Conservation (phyloP, 1,284 basidiomycete genomes). For the Rugosomyces carneus region DNA sequence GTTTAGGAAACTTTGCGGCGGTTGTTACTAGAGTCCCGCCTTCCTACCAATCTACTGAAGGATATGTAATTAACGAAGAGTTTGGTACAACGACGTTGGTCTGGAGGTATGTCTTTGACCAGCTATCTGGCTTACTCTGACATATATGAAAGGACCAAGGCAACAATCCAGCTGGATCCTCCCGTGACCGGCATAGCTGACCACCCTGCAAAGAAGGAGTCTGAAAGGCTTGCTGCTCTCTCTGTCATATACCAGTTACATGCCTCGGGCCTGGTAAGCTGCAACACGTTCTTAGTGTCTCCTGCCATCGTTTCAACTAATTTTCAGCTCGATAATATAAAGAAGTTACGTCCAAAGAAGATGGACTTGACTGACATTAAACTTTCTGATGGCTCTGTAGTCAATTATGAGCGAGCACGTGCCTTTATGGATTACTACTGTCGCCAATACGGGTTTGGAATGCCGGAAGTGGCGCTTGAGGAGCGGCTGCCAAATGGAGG, state of each 20-base stretch:
- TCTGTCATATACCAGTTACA: conserved; percentile 69
- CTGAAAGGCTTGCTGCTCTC: conserved; percentile 72
- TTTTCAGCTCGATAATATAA: conserved; percentile 27
- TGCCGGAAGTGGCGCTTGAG: conserved; percentile 69
- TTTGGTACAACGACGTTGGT: conserved; percentile 17
- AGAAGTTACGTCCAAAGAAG: conserved; percentile 24
- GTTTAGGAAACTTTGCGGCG: conserved; percentile 33
- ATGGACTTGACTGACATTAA: conserved; percentile 23
- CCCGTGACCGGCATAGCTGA: conserved; percentile 59
- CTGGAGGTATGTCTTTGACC: conserved; percentile 29
- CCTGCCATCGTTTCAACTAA: conserved; percentile 1
- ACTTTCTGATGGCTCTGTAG: conserved; percentile 62
- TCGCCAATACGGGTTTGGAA: conserved; percentile 72
- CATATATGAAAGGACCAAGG: conserved; percentile 36
- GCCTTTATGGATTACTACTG: conserved; percentile 97
- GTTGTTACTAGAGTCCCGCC: conserved; percentile 25
- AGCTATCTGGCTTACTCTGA: not conserved
- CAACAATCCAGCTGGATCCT: conserved; percentile 37
- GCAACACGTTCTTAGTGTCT: not conserved
- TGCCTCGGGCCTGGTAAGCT: conserved; percentile 47
- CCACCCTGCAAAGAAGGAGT: conserved; percentile 56
- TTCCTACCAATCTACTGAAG: conserved; percentile 28
- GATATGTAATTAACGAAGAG: conserved; percentile 20
- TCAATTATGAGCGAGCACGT: conserved; percentile 74
- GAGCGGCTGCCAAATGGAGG: conserved; percentile 22